Conservation (phyloP, 805 yeast species). For the Candida piceae region DNA sequence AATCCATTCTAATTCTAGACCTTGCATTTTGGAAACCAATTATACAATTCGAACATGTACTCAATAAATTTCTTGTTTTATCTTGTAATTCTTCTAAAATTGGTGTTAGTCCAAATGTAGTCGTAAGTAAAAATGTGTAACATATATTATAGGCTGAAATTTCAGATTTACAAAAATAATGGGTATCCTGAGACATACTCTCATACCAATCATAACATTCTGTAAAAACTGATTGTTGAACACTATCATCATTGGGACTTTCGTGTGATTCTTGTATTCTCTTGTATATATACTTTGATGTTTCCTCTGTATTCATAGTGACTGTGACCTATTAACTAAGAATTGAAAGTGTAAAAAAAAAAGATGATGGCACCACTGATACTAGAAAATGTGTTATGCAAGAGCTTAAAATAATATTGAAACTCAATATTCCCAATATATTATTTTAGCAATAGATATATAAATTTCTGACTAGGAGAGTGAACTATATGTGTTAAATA, state of each 20-base stretch:
- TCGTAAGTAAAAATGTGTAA: slow-evolving; percentile 36
- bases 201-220: slow-evolving; percentile 31
- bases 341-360: too few relatives aligned
- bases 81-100: slow-evolving; percentile 7
- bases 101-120: slow-evolving; percentile 38
- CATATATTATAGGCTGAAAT: slow-evolving; percentile 48
- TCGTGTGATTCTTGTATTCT: slow-evolving; percentile 25
- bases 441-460: too few relatives aligned
- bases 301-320: too few relatives aligned
- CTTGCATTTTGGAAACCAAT: slow-evolving; percentile 48
- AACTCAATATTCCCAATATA: too few relatives aligned
- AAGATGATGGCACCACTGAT: too few relatives aligned
- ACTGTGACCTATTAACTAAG: too few relatives aligned
- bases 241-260: slow-evolving; percentile 26
- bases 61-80: slow-evolving; percentile 29
- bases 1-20: slow-evolving; percentile 45
- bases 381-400: too few relatives aligned
- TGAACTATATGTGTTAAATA: too few relatives aligned
- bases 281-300: neutral
- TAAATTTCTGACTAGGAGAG: too few relatives aligned
- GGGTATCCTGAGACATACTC: slow-evolving; percentile 22
- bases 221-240: slow-evolving; percentile 35
- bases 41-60: slow-evolving; percentile 51
- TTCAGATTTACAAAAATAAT: slow-evolving; percentile 52
- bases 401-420: too few relatives aligned